phyloP scores from a whole-genome alignment of 306 rosid genomes.

The Fagus sylvatica region DNA sequence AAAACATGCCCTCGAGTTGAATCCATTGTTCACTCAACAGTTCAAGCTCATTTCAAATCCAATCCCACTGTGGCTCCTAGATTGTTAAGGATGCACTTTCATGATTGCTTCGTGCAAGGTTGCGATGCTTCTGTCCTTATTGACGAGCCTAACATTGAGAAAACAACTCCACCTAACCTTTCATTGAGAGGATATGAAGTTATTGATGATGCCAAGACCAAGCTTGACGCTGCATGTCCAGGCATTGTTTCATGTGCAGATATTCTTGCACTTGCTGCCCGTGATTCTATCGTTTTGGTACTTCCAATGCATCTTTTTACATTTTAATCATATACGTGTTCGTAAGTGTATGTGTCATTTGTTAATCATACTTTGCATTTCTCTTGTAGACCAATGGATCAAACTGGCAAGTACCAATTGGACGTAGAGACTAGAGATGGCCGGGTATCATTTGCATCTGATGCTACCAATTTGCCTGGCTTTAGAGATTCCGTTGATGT shows the following conservation, averaged over 20 bases:
- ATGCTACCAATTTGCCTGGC: slow-evolving; percentile 34
- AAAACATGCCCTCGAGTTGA: slow-evolving; percentile 40
- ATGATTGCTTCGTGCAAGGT: slow-evolving; percentile 52
- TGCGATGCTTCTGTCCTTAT: slow-evolving; percentile 51
- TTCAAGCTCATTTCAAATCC: slow-evolving; percentile 29
- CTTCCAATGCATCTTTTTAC: neutral
- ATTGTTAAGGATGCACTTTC: slow-evolving; percentile 49
- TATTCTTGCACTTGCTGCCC: slow-evolving; percentile 51
- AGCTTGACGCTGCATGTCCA: slow-evolving; percentile 53
- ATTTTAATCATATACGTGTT: slow-evolving; percentile 27
- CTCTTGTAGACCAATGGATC: too few relatives aligned
- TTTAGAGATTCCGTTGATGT: slow-evolving; percentile 36
- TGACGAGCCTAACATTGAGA: slow-evolving; percentile 23
- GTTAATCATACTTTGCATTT: too few relatives aligned
- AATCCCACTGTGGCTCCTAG: slow-evolving; percentile 39
- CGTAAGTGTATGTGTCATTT: neutral
- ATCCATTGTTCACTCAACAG: slow-evolving; percentile 43
- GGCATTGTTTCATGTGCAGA: slow-evolving; percentile 60
- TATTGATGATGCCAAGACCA: slow-evolving; percentile 44
- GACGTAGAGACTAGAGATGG: slow-evolving; percentile 15
- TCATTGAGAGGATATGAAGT: slow-evolving; percentile 44
- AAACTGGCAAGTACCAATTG: too few relatives aligned
- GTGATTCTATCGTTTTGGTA: slow-evolving; percentile 57
- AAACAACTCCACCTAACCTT: slow-evolving; percentile 26
- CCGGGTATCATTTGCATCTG: slow-evolving; percentile 47